These are phyloP conservation scores for Scenedesmus sp. DNA, from an alignment of 163 green algal species.

Conservation along the genomic window DNA sequence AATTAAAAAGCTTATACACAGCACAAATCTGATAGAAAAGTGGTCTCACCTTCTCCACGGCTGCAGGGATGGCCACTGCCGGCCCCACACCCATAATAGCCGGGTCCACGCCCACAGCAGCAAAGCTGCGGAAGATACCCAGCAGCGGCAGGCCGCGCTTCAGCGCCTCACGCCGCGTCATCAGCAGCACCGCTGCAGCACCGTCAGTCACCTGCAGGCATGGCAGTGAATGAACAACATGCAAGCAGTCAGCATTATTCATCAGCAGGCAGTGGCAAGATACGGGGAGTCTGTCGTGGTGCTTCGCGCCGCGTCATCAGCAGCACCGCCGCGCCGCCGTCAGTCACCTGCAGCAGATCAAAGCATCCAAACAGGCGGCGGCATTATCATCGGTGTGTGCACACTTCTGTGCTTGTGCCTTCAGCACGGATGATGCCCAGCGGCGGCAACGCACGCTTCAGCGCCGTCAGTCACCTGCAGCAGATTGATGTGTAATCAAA, in stretches of 20 bases:
- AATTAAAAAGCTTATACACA: neutral
- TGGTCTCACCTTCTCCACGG: slow-evolving; percentile 67
- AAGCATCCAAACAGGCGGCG: neutral
- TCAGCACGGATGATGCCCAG: slow-evolving; percentile 85
- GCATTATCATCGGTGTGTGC: neutral
- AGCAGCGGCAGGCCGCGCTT: slow-evolving; percentile 88
- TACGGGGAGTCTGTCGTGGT: too few species aligned
- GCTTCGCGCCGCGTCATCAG: slow-evolving; percentile 96
- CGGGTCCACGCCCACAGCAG: slow-evolving; percentile 93
- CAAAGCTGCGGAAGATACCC: slow-evolving; percentile 91
- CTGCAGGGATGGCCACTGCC: slow-evolving; percentile 94
- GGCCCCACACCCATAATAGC: slow-evolving; percentile 98
- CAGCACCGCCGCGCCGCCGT: slow-evolving; percentile 84
- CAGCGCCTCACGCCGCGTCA: slow-evolving; percentile 91
- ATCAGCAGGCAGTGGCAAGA: too few species aligned
- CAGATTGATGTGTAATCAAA: too few species aligned
- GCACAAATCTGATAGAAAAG: neutral
- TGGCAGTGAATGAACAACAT: neutral
- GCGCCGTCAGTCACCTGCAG: slow-evolving; percentile 58
- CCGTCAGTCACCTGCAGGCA: slow-evolving; percentile 92
- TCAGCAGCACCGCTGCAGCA: slow-evolving; percentile 92
- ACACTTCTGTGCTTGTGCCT: neutral
- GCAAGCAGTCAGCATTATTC: too few species aligned
- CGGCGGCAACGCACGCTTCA: slow-evolving; percentile 84
- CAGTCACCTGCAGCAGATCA: neutral